Evolutionary conservation across 768 basidiomycete species (phyloP).

Genomic region (Xerocomus spinulosus): DNA sequence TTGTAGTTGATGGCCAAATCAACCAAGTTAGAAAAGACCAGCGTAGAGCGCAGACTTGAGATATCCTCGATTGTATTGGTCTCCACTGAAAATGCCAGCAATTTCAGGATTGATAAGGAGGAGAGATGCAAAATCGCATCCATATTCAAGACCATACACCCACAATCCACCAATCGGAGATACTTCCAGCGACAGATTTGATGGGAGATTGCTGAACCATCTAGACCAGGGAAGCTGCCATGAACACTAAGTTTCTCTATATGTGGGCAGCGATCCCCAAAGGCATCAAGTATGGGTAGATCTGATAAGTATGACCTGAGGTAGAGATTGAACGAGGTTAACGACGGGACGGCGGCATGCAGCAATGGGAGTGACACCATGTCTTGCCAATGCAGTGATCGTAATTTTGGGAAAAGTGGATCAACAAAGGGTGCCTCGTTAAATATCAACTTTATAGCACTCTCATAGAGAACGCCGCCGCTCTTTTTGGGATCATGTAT

Average conservation of each 20-base stretch:
- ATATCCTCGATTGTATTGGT: not conserved
- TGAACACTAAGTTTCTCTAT: not conserved
- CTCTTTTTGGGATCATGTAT: not conserved
- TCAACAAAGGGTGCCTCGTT: not conserved
- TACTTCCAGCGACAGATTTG: not conserved
- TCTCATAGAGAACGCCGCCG: fast-evolving
- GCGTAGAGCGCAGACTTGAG: not conserved
- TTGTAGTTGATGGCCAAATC: not conserved
- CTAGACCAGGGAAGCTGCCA: not conserved
- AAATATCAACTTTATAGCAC: not conserved
- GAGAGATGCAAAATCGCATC: not conserved
- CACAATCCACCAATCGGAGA: not conserved
- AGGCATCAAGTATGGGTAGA: not conserved
- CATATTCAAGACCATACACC: not conserved
- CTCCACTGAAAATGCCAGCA: not conserved
- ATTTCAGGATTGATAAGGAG: not conserved
- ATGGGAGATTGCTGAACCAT: not conserved
- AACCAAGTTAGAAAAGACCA: not conserved
- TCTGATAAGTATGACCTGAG: not conserved
- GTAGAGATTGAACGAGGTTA: not conserved
- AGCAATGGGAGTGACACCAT: too few relatives aligned
- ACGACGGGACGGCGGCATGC: not conserved
- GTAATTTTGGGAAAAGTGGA: not conserved
- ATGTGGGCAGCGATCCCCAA: not conserved
- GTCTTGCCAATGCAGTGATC: not conserved